A percentile compares a stretch with the other conserved stretches of the same genome.
Evolutionary conservation across 345 rosid species (phyloP).

Genomic region (Eutrema yunnanense): DNA sequence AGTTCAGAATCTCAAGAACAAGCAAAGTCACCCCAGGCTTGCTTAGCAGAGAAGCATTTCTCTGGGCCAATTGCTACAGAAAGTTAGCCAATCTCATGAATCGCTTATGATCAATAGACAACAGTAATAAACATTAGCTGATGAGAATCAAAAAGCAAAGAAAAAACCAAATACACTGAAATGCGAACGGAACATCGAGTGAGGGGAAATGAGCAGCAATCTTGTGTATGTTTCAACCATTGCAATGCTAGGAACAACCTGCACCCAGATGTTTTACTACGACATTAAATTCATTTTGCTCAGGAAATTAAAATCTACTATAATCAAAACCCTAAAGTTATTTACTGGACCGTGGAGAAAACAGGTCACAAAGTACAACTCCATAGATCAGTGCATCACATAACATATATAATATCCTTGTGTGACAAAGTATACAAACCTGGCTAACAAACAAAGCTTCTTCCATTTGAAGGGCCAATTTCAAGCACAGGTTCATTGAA

Average conservation of each 20-base stretch:
- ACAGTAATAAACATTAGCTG: background rate
- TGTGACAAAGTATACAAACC: conserved; percentile 45
- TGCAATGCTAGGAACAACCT: conserved; percentile 97
- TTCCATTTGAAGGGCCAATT: conserved; percentile 78
- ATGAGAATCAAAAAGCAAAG: background rate
- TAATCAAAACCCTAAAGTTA: background rate
- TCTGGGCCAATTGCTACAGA: conserved; percentile 85
- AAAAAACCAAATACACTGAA: conserved; percentile 52
- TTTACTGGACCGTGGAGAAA: conserved; percentile 2
- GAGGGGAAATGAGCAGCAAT: conserved; percentile 85
- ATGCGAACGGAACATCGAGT: conserved; percentile 81
- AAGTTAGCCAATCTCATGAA: conserved; percentile 21
- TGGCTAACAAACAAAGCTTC: conserved; percentile 76
- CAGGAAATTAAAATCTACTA: background rate
- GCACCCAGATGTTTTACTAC: conserved; percentile 28
- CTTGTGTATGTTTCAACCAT: conserved; percentile 98
- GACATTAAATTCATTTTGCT: conserved; percentile 9
- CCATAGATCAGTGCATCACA: conserved; percentile 5
- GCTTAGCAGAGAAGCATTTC: conserved; percentile 72
- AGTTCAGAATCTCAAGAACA: conserved; percentile 89
- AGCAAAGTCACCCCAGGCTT: conserved; percentile 90
- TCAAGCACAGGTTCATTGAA: conserved; percentile 73
- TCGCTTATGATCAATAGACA: background rate
- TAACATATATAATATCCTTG: conserved; percentile 14
- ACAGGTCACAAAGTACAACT: conserved; percentile 1